Base-by-base conservation (phyloP, 2,329 filamentous ascomycete species). In the Sarocladiaceae sp. region DNA sequence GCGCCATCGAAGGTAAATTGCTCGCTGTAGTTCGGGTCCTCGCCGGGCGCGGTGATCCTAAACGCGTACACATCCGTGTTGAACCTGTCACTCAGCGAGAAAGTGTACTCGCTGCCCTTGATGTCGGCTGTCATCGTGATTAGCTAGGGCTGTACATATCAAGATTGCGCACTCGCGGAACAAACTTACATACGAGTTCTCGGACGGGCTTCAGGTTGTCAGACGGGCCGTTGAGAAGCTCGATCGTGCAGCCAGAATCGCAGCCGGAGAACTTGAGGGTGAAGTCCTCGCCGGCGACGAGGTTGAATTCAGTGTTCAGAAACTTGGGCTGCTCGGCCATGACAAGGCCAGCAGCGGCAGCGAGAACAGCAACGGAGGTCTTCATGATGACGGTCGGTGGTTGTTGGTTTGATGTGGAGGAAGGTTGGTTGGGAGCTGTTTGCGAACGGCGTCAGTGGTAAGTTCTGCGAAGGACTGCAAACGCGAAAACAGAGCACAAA, bases 351-450 rank as follows among this genome's bases (percentile, higher is more conserved):
- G 59, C 65, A 39, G 54, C 37, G 31, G 64, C 57, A 55, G 63
- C 59, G 50, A 67, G 37, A 51, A 61, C 54, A 58, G 58, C 62
- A 58, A 64, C 26, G 50, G 66, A 63, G 59, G 61, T 66, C 66
- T 70, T 68, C 68, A 71, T 71, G 54, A 59, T 67, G 64, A 64
- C 58, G 54, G 53, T 56, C n/a, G n/a, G n/a, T n/a, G n/a, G n/a
- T n/a, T n/a, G n/a, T n/a, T 53, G 54, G 52, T 47, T 23, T 22
- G 26, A 22, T 15, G 35, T 36, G 28, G 48, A 48, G 28, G 51
- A 53, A 26, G 15, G 42, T 40, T 51, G 53, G 39, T 37, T 22
- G 3, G 39, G 5, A 12, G n/a, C 2, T 51, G 28, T 23, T 17
- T 25, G 6, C 15, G 20, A 25, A 26, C 11, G 15, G 25, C 10